phyloP scores from a whole-genome alignment of 140 eudicot genomes.

The Senecio squalidus region DNA sequence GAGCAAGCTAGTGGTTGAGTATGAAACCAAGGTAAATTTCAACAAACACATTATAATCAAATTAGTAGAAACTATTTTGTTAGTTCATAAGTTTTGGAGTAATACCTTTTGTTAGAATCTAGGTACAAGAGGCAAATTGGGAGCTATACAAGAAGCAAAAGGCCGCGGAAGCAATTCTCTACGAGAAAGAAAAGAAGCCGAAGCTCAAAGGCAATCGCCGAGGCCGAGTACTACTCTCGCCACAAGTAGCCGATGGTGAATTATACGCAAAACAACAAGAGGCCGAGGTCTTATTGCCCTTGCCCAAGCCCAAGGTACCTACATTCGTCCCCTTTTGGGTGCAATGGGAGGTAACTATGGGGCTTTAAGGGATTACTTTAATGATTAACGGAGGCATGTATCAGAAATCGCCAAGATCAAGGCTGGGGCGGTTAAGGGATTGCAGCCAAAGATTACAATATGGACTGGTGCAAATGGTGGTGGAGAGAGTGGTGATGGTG shows the following conservation, averaged over 20 bases:
- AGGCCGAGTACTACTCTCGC: conserved; percentile 26
- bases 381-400: conserved; percentile 36
- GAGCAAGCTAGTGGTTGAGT: conserved; percentile 56
- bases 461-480: conserved; percentile 31
- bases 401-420: conserved; percentile 37
- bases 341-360: conserved; percentile 28
- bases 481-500: conserved; percentile 20
- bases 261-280: conserved; percentile 35
- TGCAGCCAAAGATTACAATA: conserved; percentile 42
- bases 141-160: conserved; percentile 34
- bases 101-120: background rate
- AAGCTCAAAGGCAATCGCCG: conserved; percentile 30
- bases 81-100: background rate
- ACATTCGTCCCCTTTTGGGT: conserved; percentile 23
- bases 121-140: conserved; percentile 45
- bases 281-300: conserved; percentile 31
- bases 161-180: conserved; percentile 29
- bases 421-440: conserved; percentile 34
- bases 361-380: conserved; percentile 33
- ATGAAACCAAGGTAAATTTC: conserved; percentile 45
- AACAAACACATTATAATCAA: background rate
- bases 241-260: conserved; percentile 37
- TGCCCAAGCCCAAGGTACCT: conserved; percentile 35
- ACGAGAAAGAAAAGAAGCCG: conserved; percentile 27
- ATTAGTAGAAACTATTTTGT: too few species aligned